Evolutionary conservation across 345 rosid species (phyloP), one percentile per base, ranked within the genome.

Genomic region (Rhizophora apiculata): DNA sequence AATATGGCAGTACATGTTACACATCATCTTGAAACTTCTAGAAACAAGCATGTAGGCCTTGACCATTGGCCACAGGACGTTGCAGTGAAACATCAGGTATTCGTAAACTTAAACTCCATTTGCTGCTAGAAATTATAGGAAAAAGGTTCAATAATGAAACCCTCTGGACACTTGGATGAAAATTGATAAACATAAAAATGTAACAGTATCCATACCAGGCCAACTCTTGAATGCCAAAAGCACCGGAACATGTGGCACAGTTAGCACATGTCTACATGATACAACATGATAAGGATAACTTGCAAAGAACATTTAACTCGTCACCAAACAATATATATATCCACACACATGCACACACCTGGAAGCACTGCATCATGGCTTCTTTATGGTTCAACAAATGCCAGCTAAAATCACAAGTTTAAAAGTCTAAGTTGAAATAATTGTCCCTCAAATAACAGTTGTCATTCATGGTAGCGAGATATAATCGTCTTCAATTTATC

Each of bases 1-100:
- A 65, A 21, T 43, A 49, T 49, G 46, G 56, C 32, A 34, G 52
- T 58, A 58, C 31, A 72, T 46, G 49, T 51, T 46, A 49, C 49
- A 56, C 61, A 16, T 66, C 76, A 66, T 29, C 76, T 53, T 56
- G 59, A 66, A 66, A 68, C 67, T 62, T 73, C 68, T 60, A 65
- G 60, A 72, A 60, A 65, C 76, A 60, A 59, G 58, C 19, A 64
- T 11, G 71, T 54, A 36, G 60, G 26, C 71, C 70, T 60, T 65
- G 65, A 65, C 34, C 31, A 60, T 51, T 26, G 64, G 46, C 62
- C 71, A 52, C 36, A 11, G 53, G 58, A 66, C 61, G 61, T 46
- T 26, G 60, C n/a, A n/a, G 30, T n/a, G 70, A 60, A 36, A 59
- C 71, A 66, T 65, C 70, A 59, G 48, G 52, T 52, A 66, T n/a